phyloP scores from a whole-genome alignment of 345 rosid species.

The Rhizophora apiculata region DNA sequence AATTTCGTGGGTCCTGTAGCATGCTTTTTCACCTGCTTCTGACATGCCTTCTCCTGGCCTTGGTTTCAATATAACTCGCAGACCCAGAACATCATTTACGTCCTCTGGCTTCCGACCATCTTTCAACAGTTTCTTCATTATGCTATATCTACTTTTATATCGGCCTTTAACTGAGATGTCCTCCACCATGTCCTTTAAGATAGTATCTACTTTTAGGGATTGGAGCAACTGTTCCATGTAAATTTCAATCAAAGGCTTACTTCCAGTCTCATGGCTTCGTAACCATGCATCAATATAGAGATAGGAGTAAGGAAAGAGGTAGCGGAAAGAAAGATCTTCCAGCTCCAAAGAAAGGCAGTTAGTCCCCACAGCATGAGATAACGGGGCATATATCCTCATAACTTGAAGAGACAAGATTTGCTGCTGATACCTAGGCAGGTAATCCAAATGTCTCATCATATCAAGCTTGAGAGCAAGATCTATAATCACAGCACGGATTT shows the following conservation, averaged over 20 bases:
- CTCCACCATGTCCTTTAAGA: slow-evolving; percentile 51
- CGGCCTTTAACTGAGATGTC: slow-evolving; percentile 67
- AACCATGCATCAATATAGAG: slow-evolving; percentile 82
- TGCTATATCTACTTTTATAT: slow-evolving; percentile 81
- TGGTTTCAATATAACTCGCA: slow-evolving; percentile 70
- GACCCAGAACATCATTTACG: slow-evolving; percentile 79
- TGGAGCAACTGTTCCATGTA: slow-evolving; percentile 62
- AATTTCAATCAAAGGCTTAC: slow-evolving; percentile 55
- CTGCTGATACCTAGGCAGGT: slow-evolving; percentile 72
- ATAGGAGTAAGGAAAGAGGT: slow-evolving; percentile 80
- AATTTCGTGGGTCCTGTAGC: slow-evolving; percentile 66
- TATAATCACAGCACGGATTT: slow-evolving; percentile 76
- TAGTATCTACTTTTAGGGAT: slow-evolving; percentile 49
- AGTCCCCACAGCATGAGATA: slow-evolving; percentile 82
- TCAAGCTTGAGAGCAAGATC: slow-evolving; percentile 80
- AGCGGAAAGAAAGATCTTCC: slow-evolving; percentile 78
- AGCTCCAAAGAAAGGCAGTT: slow-evolving; percentile 67
- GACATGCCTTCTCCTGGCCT: slow-evolving; percentile 29
- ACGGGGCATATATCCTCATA: slow-evolving; percentile 74
- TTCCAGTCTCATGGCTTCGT: slow-evolving; percentile 57
- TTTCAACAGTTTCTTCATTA: slow-evolving; percentile 90
- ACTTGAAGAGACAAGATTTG: slow-evolving; percentile 71
- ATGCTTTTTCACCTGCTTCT: slow-evolving; percentile 54
- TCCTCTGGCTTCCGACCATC: slow-evolving; percentile 85
- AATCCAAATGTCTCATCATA: slow-evolving; percentile 77